Evolutionary conservation across 176 grass and related monocot species (phyloP).

Genomic region (Cenchrus americanus): DNA sequence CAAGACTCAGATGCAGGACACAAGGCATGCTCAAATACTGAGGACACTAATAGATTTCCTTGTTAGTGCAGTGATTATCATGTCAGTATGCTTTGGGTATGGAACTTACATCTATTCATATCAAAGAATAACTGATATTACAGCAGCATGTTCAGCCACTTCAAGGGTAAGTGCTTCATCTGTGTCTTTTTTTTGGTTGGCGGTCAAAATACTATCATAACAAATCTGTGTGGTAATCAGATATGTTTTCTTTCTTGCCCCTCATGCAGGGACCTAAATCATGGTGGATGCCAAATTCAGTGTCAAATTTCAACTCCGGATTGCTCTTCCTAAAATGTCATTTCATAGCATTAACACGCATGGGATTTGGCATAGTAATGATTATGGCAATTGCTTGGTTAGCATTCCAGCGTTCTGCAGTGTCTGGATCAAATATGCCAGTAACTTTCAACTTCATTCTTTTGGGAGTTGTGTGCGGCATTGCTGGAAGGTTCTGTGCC

Average conservation of each 20-base stretch:
- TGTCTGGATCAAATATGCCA: conserved; percentile 73
- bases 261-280: conserved; percentile 71
- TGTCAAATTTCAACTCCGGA: conserved; percentile 72
- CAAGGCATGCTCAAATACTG: conserved; percentile 62
- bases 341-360: conserved; percentile 57
- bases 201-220: not conserved
- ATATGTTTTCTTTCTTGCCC: not conserved
- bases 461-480: conserved; percentile 77
- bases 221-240: conserved; percentile 11
- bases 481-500: conserved; percentile 74
- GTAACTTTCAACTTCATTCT: conserved; percentile 80
- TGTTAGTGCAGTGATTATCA: conserved; percentile 82
- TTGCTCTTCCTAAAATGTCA: conserved; percentile 75
- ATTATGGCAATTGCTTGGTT: conserved; percentile 77
- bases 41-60: conserved; percentile 81
- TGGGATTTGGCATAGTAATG: conserved; percentile 87
- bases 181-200: not conserved
- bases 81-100: conserved; percentile 74
- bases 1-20: conserved; percentile 75
- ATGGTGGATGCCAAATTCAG: conserved; percentile 84
- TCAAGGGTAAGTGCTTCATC: conserved; percentile 55
- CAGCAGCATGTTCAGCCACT: conserved; percentile 57
- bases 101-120: conserved; percentile 81
- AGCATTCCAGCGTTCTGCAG: conserved; percentile 62
- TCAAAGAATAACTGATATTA: conserved; percentile 74